Evolutionary conservation across 257 asterid genomes (phyloP).

Genomic region (Solanum bulbocastanum): DNA sequence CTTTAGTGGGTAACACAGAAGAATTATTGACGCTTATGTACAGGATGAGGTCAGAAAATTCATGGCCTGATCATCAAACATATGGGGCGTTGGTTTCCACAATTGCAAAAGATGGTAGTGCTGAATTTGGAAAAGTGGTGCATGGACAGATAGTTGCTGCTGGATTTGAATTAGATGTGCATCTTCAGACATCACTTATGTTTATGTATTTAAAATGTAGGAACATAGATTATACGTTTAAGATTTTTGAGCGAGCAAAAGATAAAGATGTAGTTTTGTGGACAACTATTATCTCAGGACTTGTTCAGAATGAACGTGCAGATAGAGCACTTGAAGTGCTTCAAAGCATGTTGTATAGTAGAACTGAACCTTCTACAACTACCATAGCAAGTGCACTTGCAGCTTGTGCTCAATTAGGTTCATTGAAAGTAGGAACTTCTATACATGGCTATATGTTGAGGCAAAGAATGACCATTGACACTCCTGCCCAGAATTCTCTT

Average conservation of each 20-base stretch:
- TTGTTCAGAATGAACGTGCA: slow-evolving; percentile 54
- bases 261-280: slow-evolving; percentile 59
- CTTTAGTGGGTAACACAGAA: slow-evolving; percentile 21
- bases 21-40: slow-evolving; percentile 31
- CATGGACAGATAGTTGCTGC: slow-evolving; percentile 46
- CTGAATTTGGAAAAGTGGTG: slow-evolving; percentile 37
- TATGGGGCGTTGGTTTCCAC: slow-evolving; percentile 50
- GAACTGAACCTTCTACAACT: slow-evolving; percentile 38
- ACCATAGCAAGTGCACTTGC: slow-evolving; percentile 70
- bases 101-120: slow-evolving; percentile 35
- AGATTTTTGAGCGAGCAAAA: slow-evolving; percentile 30
- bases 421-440: slow-evolving; percentile 43
- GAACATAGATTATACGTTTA: slow-evolving; percentile 36
- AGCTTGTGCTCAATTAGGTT: slow-evolving; percentile 69
- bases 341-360: slow-evolving; percentile 38
- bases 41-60: slow-evolving; percentile 41
- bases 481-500: slow-evolving; percentile 56
- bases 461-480: slow-evolving; percentile 38
- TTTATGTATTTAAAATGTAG: slow-evolving; percentile 54
- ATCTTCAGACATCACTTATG: slow-evolving; percentile 50
- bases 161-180: slow-evolving; percentile 42
- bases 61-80: slow-evolving; percentile 56
- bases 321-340: slow-evolving; percentile 49
- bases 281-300: slow-evolving; percentile 82
- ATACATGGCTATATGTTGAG: slow-evolving; percentile 58